These are phyloP conservation scores for Populus hybrid DNA, from an alignment of 441 rosid species.

Conservation along the genomic window DNA sequence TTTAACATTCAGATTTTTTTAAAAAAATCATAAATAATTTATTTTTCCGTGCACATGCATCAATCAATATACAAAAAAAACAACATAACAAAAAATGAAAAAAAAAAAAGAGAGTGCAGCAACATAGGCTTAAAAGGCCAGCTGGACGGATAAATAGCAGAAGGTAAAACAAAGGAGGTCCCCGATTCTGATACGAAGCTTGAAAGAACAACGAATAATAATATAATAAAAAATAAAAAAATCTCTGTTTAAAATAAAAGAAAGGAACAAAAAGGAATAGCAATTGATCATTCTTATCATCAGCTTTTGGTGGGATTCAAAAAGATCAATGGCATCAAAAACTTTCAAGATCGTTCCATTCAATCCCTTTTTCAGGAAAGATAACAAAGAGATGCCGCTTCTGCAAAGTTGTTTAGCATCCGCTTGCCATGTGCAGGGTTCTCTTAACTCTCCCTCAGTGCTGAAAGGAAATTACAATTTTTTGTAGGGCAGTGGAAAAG, in stretches of 20 bases:
- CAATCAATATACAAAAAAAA: not conserved
- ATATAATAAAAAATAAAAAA: not conserved
- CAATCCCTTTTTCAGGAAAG: slow-evolving; percentile 26
- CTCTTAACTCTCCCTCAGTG: slow-evolving; percentile 20
- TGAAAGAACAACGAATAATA: slow-evolving; percentile 3
- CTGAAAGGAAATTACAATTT: slow-evolving; percentile 23
- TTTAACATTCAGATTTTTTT: too few species aligned
- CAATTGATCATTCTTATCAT: slow-evolving; percentile 20
- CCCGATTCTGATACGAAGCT: slow-evolving; percentile 13
- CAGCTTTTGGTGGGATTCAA: slow-evolving; percentile 17
- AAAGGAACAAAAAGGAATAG: not conserved
- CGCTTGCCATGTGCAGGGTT: slow-evolving; percentile 7
- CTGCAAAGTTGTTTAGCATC: slow-evolving; percentile 16
- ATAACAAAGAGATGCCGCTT: slow-evolving; percentile 27
- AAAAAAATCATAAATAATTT: too few species aligned
- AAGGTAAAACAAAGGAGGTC: not conserved
- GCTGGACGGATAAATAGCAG: not conserved
- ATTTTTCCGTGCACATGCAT: not conserved
- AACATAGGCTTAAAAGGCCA: not conserved
- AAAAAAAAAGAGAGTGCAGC: not conserved
- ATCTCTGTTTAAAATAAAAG: not conserved
- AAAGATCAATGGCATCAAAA: slow-evolving; percentile 22
- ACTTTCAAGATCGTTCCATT: slow-evolving; percentile 20
- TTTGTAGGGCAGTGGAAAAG: not conserved
- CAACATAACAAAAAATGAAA: not conserved